Base-by-base conservation (phyloP, 441 rosid species). In the Bruguiera hainesii region DNA sequence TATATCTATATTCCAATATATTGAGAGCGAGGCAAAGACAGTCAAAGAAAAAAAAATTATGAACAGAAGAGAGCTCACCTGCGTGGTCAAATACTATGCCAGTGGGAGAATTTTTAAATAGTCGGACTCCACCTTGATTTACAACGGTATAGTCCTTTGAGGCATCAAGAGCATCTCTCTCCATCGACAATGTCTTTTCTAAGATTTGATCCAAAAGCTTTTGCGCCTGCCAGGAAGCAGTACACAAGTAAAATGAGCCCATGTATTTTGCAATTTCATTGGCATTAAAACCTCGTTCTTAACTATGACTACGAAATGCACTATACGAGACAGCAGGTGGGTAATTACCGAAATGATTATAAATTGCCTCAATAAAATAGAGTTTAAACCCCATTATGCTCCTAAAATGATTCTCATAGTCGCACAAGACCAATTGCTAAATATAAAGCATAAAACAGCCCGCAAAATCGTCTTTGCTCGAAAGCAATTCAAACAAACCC, bases 51-150 rank as follows among this genome's bases (percentile, higher is more conserved):
- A 21, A 33, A 56, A 50, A 13, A 33, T 0, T 26, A 60, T 7
- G 30, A 35, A 57, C 35, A 64, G 49, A 53, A 15, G 59, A 15
- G 59, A 58, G 68, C 78, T 80, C 60, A 90, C 98, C 86, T 63
- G 28, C 65, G 42, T 31, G 83, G 75, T 94, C 96, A 78, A 91
- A 89, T 46, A 84, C 75, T 33, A 94, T 95, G 63, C 98, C 96
- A 9, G 71, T 76, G 1, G 94, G 75, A 73, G 89, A 88, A 58
- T 77, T 60, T 72, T 79, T 89, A 73, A 94, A 91, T 25, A 94
- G 75, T 56, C 89, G 83, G 68, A 95, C 84, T 56, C 92, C 94
- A 60, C 76, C 74, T 55, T 82, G 88, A 62, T 79, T 69, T 60
- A 48, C 76, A 23, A 55, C 49, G 20, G 31, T 74, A 64, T 73